Evolutionary conservation across 257 asterid genomes (phyloP).

Genomic region (Anisodus tanguticus): DNA sequence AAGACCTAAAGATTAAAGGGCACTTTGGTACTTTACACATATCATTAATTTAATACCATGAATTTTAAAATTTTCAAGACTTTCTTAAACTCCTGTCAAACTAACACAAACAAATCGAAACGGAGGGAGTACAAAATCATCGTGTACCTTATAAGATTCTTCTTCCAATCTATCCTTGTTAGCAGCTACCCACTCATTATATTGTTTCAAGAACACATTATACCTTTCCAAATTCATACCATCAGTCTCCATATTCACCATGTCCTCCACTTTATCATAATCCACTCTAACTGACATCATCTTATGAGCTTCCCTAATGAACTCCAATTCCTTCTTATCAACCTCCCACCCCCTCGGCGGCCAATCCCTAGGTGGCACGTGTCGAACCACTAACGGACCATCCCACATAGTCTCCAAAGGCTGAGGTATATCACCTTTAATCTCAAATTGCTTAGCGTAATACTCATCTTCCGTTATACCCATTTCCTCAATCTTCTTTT

Average conservation of each 20-base stretch:
- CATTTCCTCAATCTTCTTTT: slow-evolving; percentile 67
- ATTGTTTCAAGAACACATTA: slow-evolving; percentile 84
- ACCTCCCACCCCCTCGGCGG: slow-evolving; percentile 96
- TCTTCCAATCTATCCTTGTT: slow-evolving; percentile 79
- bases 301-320: slow-evolving; percentile 83
- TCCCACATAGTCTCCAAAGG: slow-evolving; percentile 72
- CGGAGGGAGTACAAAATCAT: not conserved
- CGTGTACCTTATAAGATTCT: slow-evolving; percentile 76
- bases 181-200: slow-evolving; percentile 80
- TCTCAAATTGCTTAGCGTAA: slow-evolving; percentile 86
- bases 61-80: too few species aligned
- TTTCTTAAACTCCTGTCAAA: too few species aligned
- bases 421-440: slow-evolving; percentile 83
- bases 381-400: slow-evolving; percentile 76
- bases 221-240: slow-evolving; percentile 77
- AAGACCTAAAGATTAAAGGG: too few species aligned
- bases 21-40: too few species aligned
- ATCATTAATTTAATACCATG: too few species aligned
- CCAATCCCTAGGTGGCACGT: slow-evolving; percentile 93
- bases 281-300: slow-evolving; percentile 55
- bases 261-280: slow-evolving; percentile 63
- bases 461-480: slow-evolving; percentile 88
- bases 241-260: slow-evolving; percentile 48
- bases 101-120: too few species aligned
- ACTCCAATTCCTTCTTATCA: slow-evolving; percentile 81